Evolutionary conservation across 2,329 filamentous ascomycete genomes (phyloP).

Genomic region (Monascus ruber): DNA sequence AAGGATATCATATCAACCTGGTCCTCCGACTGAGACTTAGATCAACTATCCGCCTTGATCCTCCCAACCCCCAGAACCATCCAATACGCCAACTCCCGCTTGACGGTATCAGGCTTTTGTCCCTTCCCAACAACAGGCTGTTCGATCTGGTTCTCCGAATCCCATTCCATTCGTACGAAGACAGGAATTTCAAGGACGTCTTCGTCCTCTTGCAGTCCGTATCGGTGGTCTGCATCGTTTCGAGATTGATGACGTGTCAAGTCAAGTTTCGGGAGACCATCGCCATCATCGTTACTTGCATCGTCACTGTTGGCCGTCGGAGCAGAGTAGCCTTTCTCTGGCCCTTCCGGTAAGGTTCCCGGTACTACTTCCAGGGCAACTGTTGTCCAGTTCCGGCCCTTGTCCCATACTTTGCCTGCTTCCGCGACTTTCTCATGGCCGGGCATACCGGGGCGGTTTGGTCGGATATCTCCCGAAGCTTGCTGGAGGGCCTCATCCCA

Average conservation of each 20-base stretch:
- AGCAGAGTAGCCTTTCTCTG: slow-evolving; percentile 6
- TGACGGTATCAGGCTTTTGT: slow-evolving; percentile 58
- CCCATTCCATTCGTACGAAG: slow-evolving; percentile 88
- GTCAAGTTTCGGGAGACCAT: slow-evolving; percentile 16
- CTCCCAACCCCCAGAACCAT: slow-evolving; percentile 79
- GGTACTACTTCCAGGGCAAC: slow-evolving; percentile 86
- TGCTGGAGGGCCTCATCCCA: slow-evolving; percentile 77
- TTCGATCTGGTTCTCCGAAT: slow-evolving; percentile 45
- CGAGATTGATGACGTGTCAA: slow-evolving; percentile 17
- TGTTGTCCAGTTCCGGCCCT: slow-evolving; percentile 86
- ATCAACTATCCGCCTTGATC: slow-evolving; percentile 39
- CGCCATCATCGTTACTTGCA: slow-evolving; percentile 13
- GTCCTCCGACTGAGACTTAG: too few relatives aligned
- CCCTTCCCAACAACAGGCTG: slow-evolving; percentile 23
- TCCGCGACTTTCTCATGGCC: slow-evolving; percentile 51
- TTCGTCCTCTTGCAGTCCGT: slow-evolving; percentile 39
- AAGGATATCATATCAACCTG: too few relatives aligned
- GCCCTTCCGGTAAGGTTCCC: slow-evolving; percentile 25
- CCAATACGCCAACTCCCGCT: slow-evolving; percentile 89
- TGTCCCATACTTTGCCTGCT: slow-evolving; percentile 92
- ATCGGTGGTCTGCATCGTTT: slow-evolving; percentile 18
- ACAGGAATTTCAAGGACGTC: slow-evolving; percentile 80
- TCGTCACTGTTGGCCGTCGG: slow-evolving; percentile 16
- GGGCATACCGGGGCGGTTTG: slow-evolving; percentile 29
- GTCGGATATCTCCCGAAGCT: slow-evolving; percentile 31